Evolutionary conservation across 495 filamentous ascomycete genomes (phyloP), one percentile per base, ranked within the genome.

Genomic region (Hypoxylon rickii): DNA sequence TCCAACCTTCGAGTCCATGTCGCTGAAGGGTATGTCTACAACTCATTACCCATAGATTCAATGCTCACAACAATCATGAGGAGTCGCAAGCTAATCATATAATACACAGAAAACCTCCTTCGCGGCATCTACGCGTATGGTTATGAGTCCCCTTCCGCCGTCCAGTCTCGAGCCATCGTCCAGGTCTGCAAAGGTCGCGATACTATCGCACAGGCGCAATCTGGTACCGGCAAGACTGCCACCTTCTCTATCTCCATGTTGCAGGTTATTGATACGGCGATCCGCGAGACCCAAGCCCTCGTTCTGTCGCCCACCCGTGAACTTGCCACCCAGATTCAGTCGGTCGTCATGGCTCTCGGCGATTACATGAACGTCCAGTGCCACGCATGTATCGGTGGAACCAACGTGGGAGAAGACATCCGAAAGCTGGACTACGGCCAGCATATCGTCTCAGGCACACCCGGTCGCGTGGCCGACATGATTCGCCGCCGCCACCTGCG

Each of bases 331-430:
- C 94, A 99, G 73, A 99, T 99, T 63, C 94, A 97, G 70, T 95
- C 90, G 39, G 94, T 99, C 45, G 86, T 99, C 61, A 90, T 97
- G 81, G 94, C 92, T 12, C 86, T 99, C 21, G 94, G 94, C 43
- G 94, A 99, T 70, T 99, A 95, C 79, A 97, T 97, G 95, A 99
- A 97, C 68, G 89, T 97, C 1, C 90, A 99, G 73, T 97, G 95
- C 75, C 94, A 99, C 64, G 92, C 94, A 61, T 97, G 95, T 72
- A 99, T 99, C 74, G 94, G 94, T 58, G 94, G 94, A 22, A 99
- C 94, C 55, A 96, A 93, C 66, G 89, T 99, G 48, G 89, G 94
- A 37, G 93, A 97, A 57, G 94, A 99, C 73, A 97, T 97, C 63
- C 87, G 90, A 74, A 95, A 93, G 69, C 89, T 98, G 31, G 90